Base-by-base conservation (phyloP, 495 filamentous ascomycete species). In the Lepraria neglecta region DNA sequence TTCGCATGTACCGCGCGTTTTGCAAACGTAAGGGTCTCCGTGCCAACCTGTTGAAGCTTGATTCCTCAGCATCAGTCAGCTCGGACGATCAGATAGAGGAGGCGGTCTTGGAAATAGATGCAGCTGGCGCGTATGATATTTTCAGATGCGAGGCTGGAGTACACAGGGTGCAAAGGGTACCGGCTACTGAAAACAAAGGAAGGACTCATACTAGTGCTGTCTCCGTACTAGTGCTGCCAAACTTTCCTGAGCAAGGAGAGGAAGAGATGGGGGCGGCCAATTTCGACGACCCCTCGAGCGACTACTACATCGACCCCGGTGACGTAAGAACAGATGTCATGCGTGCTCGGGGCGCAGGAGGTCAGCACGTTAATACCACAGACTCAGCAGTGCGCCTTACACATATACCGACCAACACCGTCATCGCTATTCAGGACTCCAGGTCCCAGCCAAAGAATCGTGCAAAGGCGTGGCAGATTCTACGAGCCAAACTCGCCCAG, bases 311-410 rank as follows among this genome's bases (percentile, higher is more conserved):
- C 60, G 85, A 92, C 73, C 84, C 89, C 11, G 81, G 84, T 64
- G 92, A 97, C 62, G 95, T 98, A 42, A 80, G 84, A 45, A 79
- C 82, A 10, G 95, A 98, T 68, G 87, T 89, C 66, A 96, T 97
- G 92, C 83, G 91, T 33, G 90, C 94, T 1, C 78, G 88, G 54
- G 94, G 94, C 33, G 91, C 94, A 3, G 94, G 94, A 19, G 94
- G 94, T 6, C 94, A 98, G 75, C 95, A 97, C 71, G 94, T 98
- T 70, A 98, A 98, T 73, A 97, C 89, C 64, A 98, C 94, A 2
- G 95, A 97, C 73, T 96, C 91, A 40, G 94, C 94, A 19, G 89
- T 98, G 63, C 86, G 94, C 19, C 77, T 98, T 59, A 96, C 91
- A 12, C 95, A 98, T 80, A 78, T 90, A 14, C 95, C 94, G 11